Conservation (phyloP, 2,329 filamentous ascomycete genomes). For the Pseudogymnoascus sp. region DNA sequence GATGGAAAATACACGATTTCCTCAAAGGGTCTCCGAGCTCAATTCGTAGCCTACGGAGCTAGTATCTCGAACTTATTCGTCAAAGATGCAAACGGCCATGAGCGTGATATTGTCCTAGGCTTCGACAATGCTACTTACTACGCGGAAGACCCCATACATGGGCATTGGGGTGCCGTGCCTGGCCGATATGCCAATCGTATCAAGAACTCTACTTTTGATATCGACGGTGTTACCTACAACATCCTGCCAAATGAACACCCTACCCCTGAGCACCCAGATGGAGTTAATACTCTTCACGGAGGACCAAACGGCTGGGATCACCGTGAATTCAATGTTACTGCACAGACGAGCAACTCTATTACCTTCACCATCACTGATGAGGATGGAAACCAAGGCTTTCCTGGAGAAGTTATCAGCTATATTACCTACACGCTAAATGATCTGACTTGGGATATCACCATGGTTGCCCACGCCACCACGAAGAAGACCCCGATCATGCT, state of each 20-base stretch:
- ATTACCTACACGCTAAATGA: conserved; percentile 65
- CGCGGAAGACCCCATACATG: conserved; percentile 54
- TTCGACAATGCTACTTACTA: conserved; percentile 74
- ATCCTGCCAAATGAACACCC: conserved; percentile 58
- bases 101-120: conserved; percentile 64
- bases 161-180: conserved; percentile 65
- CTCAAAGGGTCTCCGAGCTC: conserved; percentile 57
- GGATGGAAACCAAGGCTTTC: conserved; percentile 70
- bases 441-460: conserved; percentile 64
- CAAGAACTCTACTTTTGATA: conserved; percentile 65
- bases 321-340: conserved; percentile 69
- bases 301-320: conserved; percentile 69
- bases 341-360: conserved; percentile 59
- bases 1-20: conserved; percentile 67
- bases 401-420: conserved; percentile 66
- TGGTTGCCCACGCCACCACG: conserved; percentile 62
- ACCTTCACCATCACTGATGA: conserved; percentile 69
- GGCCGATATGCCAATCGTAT: conserved; percentile 78
- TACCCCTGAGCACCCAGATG: conserved; percentile 41
- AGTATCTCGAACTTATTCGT: conserved; percentile 66
- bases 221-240: conserved; percentile 56
- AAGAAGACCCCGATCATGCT: conserved; percentile 80
- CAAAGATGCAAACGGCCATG: conserved; percentile 59
- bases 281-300: conserved; percentile 61
- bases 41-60: conserved; percentile 69